Base-by-base conservation (phyloP, 176 grass and related monocot species). In the Microstegium vimineum region DNA sequence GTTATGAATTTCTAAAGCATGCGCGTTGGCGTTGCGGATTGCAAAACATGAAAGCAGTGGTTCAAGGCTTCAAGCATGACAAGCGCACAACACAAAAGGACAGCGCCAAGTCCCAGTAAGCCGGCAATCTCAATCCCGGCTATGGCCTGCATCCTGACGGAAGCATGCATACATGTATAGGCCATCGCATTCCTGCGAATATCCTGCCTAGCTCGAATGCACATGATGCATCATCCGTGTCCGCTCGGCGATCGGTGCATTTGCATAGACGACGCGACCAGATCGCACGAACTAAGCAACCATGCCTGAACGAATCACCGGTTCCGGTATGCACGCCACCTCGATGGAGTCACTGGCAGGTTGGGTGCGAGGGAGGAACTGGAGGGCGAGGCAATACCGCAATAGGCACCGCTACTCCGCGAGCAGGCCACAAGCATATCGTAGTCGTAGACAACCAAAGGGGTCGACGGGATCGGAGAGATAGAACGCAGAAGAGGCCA, bases 221-320 rank as follows among this genome's bases (percentile, higher is more conserved):
- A 66, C 59, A 60, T 34, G 74, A 28, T 66, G 61, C 54, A 25
- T 25, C n/a, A 59, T 59, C 54, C 69, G 75, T 75, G 70, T 75
- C 36, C 5, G 25, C 43, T 10, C 13, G 46, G 60, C 64, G 70
- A 83, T 75, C 61, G 17, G 63, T 84, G 49, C 67, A 46, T n/a
- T 71, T 72, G 74, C 79, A 61, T 46, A 72, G 83, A 86, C 52
- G 83, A 86, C 52, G 84, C 13, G 20, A 62, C 65, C 25, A 37
- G 76, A 87, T 57, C 80, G 71, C 77, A 46, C 27, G 28, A 82
- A 56, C 15, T 57, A 70, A 84, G 64, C 62, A 81, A 28, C 62
- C 63, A 65, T 56, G 43, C 20, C 35, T 5, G 25, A 20, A 13
- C 31, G 11, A 75, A 67, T 22, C 40, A 67, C 33, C 52, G 33